These are phyloP conservation scores for Cucurbita argyrosperma DNA, from an alignment of 306 rosid species.

Conservation along the genomic window DNA sequence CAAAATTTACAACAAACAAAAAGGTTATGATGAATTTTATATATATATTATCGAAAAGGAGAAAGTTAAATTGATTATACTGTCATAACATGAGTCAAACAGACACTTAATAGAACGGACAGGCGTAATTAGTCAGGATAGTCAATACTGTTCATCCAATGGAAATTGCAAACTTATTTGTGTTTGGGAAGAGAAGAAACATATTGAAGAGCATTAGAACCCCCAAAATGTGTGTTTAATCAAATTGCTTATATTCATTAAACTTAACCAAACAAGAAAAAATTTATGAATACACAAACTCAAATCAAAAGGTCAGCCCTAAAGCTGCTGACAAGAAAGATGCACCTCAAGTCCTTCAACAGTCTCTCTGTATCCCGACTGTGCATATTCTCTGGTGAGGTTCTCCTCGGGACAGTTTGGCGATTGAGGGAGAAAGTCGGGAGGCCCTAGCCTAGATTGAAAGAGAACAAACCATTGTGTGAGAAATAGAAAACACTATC, in stretches of 20 bases:
- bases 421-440: constrained; percentile 74
- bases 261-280: background rate
- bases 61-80: background rate
- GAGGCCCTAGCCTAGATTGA: constrained; percentile 78
- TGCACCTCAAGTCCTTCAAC: constrained; percentile 86
- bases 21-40: background rate
- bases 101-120: background rate
- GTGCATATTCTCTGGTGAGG: constrained; percentile 70
- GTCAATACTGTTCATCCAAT: background rate
- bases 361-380: constrained; percentile 68
- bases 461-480: constrained; percentile 2
- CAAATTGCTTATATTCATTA: background rate
- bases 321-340: background rate
- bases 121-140: background rate
- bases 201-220: background rate
- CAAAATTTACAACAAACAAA: background rate
- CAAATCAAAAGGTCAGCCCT: background rate
- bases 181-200: background rate
- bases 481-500: background rate
- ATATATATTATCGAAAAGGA: background rate
- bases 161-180: background rate
- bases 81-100: background rate
- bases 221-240: background rate
- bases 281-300: background rate
- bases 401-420: constrained; percentile 86